phyloP scores from a whole-genome alignment of 495 filamentous ascomycete species.

The Aspergillus wentii region DNA sequence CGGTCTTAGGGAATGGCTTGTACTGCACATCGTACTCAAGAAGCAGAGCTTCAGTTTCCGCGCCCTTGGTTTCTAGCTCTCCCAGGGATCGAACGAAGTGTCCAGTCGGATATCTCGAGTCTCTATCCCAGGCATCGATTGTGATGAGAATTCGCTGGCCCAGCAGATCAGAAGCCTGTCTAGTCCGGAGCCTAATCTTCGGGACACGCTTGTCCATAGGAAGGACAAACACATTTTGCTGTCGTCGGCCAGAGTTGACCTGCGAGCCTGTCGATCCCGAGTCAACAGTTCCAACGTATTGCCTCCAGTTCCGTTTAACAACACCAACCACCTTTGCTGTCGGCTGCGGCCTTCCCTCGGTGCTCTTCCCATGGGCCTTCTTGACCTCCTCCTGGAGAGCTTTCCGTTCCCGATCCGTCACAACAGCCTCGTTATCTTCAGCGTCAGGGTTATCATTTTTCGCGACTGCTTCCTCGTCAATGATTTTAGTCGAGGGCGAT shows the following conservation, averaged over 20 bases:
- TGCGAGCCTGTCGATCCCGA: conserved; percentile 72
- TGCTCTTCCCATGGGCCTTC: conserved; percentile 70
- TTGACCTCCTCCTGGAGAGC: conserved; percentile 88
- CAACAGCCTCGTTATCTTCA: conserved; percentile 68
- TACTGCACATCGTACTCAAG: conserved; percentile 98
- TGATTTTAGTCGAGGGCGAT: conserved; percentile 85
- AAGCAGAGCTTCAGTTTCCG: conserved; percentile 91
- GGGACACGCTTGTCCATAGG: conserved; percentile 98
- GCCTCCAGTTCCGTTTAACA: conserved; percentile 92
- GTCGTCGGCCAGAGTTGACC: conserved; percentile 66
- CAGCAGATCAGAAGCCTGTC: conserved; percentile 80
- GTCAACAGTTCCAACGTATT: conserved; percentile 95
- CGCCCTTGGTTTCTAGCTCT: conserved; percentile 89
- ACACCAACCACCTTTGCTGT: conserved; percentile 91
- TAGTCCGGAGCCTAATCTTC: conserved; percentile 87
- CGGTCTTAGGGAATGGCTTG: conserved; percentile 90
- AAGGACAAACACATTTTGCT: conserved; percentile 88
- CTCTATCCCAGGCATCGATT: conserved; percentile 91
- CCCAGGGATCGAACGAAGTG: conserved; percentile 93
- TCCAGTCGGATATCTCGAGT: conserved; percentile 85
- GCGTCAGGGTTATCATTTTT: conserved; percentile 88
- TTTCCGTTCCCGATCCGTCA: conserved; percentile 79
- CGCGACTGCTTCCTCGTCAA: conserved; percentile 89
- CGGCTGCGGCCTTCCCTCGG: conserved; percentile 78
- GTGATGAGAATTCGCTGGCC: conserved; percentile 93